A percentile compares a stretch with the other conserved stretches of the same genome.
These are phyloP conservation scores for Trifolium subterraneum DNA, from an alignment of 306 rosid genomes.

Conservation along the genomic window DNA sequence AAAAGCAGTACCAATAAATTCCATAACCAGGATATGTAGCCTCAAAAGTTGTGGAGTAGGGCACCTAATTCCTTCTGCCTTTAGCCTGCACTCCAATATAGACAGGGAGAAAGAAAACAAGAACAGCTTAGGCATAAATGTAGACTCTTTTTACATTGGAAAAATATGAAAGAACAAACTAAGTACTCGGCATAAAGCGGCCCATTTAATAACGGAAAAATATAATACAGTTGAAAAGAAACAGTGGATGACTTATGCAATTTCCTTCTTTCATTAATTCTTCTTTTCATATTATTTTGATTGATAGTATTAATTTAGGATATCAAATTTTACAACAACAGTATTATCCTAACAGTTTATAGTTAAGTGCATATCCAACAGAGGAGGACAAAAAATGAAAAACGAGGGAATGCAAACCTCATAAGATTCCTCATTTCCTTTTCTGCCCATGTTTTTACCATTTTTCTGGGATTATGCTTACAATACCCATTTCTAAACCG, in stretches of 20 bases:
- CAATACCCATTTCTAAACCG: conserved; percentile 89
- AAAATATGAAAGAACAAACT: neutral
- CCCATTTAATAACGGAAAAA: neutral
- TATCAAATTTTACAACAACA: neutral
- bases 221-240: neutral
- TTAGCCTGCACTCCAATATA: conserved; percentile 58
- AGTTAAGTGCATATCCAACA: neutral
- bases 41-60: conserved; percentile 67
- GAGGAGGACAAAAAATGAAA: neutral
- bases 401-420: conserved; percentile 57
- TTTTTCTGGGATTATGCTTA: conserved; percentile 90
- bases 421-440: conserved; percentile 91
- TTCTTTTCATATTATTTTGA: neutral
- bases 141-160: neutral
- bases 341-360: neutral
- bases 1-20: conserved; percentile 72
- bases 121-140: neutral
- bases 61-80: conserved; percentile 81
- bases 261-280: neutral
- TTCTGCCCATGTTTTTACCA: conserved; percentile 99
- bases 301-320: too few relatives aligned
- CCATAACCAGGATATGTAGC: conserved; percentile 87
- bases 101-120: too few relatives aligned
- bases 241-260: neutral
- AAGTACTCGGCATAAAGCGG: neutral